Conservation (phyloP, 805 yeast species). For the Hanseniaspora guilliermondii region DNA sequence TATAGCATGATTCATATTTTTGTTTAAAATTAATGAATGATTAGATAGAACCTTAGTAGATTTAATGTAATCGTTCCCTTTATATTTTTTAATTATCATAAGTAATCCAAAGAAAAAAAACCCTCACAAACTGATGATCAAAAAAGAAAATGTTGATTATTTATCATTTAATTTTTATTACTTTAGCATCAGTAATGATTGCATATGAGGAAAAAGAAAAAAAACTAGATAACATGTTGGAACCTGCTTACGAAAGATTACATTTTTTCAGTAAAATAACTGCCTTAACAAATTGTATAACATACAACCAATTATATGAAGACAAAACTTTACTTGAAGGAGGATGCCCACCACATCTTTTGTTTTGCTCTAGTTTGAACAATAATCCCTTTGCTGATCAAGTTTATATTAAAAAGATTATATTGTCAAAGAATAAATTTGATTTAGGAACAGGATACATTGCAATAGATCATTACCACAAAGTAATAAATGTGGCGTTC, state of each 20-base stretch:
- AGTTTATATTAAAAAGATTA: constrained; percentile 29
- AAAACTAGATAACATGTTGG: constrained; percentile 12
- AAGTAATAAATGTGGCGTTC: constrained; percentile 39
- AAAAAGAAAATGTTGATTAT: neutral
- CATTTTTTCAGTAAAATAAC: constrained; percentile 26
- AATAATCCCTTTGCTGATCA: constrained; percentile 21
- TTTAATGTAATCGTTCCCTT: too few relatives aligned
- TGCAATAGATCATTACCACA: constrained; percentile 35
- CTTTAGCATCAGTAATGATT: neutral
- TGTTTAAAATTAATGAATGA: too few relatives aligned
- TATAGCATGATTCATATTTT: too few relatives aligned
- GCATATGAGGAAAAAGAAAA: neutral
- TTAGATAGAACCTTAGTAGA: too few relatives aligned
- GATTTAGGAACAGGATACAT: constrained; percentile 46
- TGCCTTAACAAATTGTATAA: constrained; percentile 29
- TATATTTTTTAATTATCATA: too few relatives aligned
- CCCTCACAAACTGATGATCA: too few relatives aligned
- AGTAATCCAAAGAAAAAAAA: too few relatives aligned
- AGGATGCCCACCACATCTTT: constrained; percentile 26
- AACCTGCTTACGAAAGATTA: constrained; percentile 23
- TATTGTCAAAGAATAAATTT: constrained; percentile 31
- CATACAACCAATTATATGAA: constrained; percentile 17
- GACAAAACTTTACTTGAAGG: constrained; percentile 23
- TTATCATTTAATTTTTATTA: neutral
- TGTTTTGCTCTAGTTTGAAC: constrained; percentile 24